A percentile compares a stretch with the other conserved stretches of the same genome.
phyloP scores from a whole-genome alignment of 2,329 filamentous ascomycete genomes.

The Talaromyces funiculosus region DNA sequence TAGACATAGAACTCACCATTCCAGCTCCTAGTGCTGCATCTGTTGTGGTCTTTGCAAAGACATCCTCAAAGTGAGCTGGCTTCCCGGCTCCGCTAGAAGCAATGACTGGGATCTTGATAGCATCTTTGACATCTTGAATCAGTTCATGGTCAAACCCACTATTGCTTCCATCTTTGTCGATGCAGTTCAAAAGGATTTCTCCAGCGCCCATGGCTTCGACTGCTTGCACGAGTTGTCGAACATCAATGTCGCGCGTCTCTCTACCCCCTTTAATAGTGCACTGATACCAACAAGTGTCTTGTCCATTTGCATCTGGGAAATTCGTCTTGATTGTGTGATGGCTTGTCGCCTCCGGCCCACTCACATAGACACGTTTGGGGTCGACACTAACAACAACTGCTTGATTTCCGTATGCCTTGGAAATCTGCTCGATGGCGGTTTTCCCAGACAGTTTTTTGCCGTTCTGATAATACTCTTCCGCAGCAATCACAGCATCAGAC shows the following conservation, averaged over 20 bases:
- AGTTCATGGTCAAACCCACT: conserved; percentile 92
- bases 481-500: conserved; percentile 86
- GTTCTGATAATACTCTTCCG: conserved; percentile 77
- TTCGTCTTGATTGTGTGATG: conserved; percentile 70
- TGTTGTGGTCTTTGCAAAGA: conserved; percentile 77
- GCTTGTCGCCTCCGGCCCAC: conserved; percentile 60
- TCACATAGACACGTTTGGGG: conserved; percentile 83
- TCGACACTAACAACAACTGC: conserved; percentile 95
- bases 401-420: conserved; percentile 87
- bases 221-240: conserved; percentile 77
- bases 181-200: conserved; percentile 94
- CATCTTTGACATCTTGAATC: conserved; percentile 78
- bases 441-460: conserved; percentile 66
- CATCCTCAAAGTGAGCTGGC: conserved; percentile 82
- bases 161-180: conserved; percentile 93
- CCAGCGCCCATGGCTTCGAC: conserved; percentile 95
- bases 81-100: conserved; percentile 87
- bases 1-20: conserved; percentile 53
- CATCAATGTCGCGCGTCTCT: conserved; percentile 89
- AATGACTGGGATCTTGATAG: conserved; percentile 87
- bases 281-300: conserved; percentile 89
- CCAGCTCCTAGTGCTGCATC: conserved; percentile 93
- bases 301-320: conserved; percentile 66
- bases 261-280: conserved; percentile 95
- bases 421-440: conserved; percentile 95